Conservation (phyloP, 1,284 basidiomycete species). For the Malassezia yamatoensis region DNA sequence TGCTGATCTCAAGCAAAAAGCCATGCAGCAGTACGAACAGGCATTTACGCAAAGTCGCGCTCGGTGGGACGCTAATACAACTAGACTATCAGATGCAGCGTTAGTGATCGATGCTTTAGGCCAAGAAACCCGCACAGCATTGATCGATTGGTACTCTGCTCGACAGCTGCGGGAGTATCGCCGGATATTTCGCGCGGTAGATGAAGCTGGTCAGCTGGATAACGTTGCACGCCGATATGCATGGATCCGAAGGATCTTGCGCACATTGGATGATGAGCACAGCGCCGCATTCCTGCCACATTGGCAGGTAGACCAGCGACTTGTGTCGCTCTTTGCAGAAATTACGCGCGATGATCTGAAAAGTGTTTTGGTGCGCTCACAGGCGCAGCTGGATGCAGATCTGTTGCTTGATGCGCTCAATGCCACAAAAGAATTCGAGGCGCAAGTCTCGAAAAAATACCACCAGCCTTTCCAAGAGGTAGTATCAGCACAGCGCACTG, state of each 20-base stretch:
- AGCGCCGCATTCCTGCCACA: conserved; percentile 28
- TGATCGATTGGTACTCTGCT: conserved; percentile 80
- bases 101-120: conserved; percentile 43
- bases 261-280: conserved; percentile 76
- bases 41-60: conserved; percentile 31
- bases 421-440: conserved; percentile 42
- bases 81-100: conserved; percentile 34
- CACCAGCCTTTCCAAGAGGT: conserved; percentile 18
- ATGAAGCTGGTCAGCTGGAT: conserved; percentile 80
- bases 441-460: conserved; percentile 28
- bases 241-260: conserved; percentile 87
- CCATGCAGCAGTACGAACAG: conserved; percentile 37
- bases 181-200: conserved; percentile 65
- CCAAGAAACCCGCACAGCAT: conserved; percentile 51
- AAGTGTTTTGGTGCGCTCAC: conserved; percentile 38
- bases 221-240: conserved; percentile 86
- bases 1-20: conserved; percentile 23
- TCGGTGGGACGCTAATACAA: conserved; percentile 22
- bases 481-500: neutral
- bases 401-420: conserved; percentile 37
- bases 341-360: conserved; percentile 42
- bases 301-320: conserved; percentile 37
- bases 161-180: conserved; percentile 91
- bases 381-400: conserved; percentile 33
- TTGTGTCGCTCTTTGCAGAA: conserved; percentile 35